Conservation (phyloP, 345 rosid species). For the Eutrema heterophyllum region DNA sequence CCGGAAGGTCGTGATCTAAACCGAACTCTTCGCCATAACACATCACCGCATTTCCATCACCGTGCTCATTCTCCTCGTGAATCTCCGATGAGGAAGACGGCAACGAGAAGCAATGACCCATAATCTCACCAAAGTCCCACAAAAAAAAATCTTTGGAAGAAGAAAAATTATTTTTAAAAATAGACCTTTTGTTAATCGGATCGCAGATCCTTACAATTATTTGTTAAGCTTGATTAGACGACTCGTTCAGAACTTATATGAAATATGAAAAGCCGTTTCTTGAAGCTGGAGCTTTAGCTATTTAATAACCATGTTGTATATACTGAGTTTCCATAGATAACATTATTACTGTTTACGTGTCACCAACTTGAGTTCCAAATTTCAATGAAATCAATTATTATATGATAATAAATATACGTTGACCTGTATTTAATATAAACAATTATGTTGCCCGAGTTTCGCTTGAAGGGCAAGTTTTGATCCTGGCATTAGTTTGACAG, state of each 20-base stretch:
- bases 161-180: neutral
- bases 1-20: conserved; percentile 7
- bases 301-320: neutral
- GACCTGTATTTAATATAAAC: conserved; percentile 5
- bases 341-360: conserved; percentile 19
- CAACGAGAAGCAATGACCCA: conserved; percentile 34
- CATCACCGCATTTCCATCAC: conserved; percentile 30
- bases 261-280: neutral
- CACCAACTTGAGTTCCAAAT: conserved; percentile 13
- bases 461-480: conserved; percentile 28
- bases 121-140: conserved; percentile 8
- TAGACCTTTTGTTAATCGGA: neutral
- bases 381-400: neutral
- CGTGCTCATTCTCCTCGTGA: conserved; percentile 28
- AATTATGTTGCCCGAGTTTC: conserved; percentile 8
- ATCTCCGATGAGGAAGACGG: conserved; percentile 32
- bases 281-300: neutral
- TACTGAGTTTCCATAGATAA: neutral
- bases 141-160: neutral
- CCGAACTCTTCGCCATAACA: conserved; percentile 30
- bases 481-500: neutral
- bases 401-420: neutral
- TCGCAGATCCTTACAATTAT: neutral
- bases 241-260: conserved; percentile 6
- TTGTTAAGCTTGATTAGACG: neutral